phyloP scores from a whole-genome alignment of 805 yeast genomes.

The Candida tammaniensis region DNA sequence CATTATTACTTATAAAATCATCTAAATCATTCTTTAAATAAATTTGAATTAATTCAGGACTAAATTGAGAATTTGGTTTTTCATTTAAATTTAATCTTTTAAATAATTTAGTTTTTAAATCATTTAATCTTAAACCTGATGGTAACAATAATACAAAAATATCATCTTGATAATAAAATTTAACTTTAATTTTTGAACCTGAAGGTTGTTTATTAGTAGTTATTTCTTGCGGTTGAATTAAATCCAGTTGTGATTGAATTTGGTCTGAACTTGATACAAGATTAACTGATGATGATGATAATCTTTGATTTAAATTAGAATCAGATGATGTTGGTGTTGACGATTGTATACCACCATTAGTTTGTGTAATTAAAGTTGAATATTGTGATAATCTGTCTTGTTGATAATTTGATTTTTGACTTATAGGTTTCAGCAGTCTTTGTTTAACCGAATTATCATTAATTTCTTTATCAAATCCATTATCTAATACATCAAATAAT shows the following conservation, averaged over 20 bases:
- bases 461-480: slow-evolving; percentile 58
- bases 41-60: slow-evolving; percentile 25
- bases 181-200: slow-evolving; percentile 52
- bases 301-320: slow-evolving; percentile 16
- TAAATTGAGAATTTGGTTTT: slow-evolving; percentile 12
- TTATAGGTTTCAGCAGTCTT: slow-evolving; percentile 34
- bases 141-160: slow-evolving; percentile 70
- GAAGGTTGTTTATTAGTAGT: no score
- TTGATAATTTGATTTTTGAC: slow-evolving; percentile 42
- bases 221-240: no score
- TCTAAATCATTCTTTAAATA: slow-evolving; percentile 43
- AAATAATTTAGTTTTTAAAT: slow-evolving; percentile 48
- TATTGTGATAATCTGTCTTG: slow-evolving; percentile 54
- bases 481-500: slow-evolving; percentile 63
- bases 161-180: slow-evolving; percentile 77
- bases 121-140: slow-evolving; percentile 44
- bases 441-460: slow-evolving; percentile 16
- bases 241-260: no score
- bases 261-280: no score
- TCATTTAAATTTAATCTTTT: slow-evolving; percentile 42
- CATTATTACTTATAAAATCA: slow-evolving; percentile 32
- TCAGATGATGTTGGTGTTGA: slow-evolving; percentile 26
- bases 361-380: slow-evolving; percentile 28
- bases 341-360: slow-evolving; percentile 17
- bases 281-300: slow-evolving; percentile 11